Evolutionary conservation across 306 rosid species (phyloP), one percentile per base, ranked within the genome.

Genomic region (Aeschynomene evenia): DNA sequence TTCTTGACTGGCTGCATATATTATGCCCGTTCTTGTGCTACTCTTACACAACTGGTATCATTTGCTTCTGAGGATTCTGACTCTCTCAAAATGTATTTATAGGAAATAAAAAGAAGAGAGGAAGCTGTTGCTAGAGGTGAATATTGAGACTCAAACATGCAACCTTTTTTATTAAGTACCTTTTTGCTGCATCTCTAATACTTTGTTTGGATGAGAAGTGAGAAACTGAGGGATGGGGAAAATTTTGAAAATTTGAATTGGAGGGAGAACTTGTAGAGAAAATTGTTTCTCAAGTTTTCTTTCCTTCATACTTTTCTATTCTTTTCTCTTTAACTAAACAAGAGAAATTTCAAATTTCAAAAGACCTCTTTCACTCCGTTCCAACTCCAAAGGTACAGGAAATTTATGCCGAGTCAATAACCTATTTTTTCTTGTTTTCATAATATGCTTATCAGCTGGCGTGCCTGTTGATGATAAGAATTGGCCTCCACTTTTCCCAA

Each of bases 401-500:
- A 54, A 53, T 50, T 49, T 81, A 34, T 54, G 49, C 19, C 3
- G 16, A 68, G 59, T 39, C 64, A 33, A 28, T 70, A 68, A 76
- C 64, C 66, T 53, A 2, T 37, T 37, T 76, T 57, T 72, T 78
- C 33, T 40, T 63, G 42, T 56, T 64, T 18, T 48, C 56, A 48
- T 69, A 58, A 40, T 75, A 46, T 63, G 40, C 52, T 39, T 76
- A 49, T 73, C 89, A 95, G 99, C 86, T 77, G 96, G 91, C 48
- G 85, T 81, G 28, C 83, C 96, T 9, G 31, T 61, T 77, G 99
- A 91, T 77, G 95, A 81, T 78, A 91, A 80, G 87, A 95, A 91
- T 72, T 95, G 99, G 99, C 99, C 99, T 84, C 96, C 96, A 16
- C 49, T 87, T 74, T 94, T 94, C 66, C 99, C 99, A 34, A 83